These are phyloP conservation scores for Nemania sp. DNA, from an alignment of 2,329 filamentous ascomycete species.

Conservation along the genomic window DNA sequence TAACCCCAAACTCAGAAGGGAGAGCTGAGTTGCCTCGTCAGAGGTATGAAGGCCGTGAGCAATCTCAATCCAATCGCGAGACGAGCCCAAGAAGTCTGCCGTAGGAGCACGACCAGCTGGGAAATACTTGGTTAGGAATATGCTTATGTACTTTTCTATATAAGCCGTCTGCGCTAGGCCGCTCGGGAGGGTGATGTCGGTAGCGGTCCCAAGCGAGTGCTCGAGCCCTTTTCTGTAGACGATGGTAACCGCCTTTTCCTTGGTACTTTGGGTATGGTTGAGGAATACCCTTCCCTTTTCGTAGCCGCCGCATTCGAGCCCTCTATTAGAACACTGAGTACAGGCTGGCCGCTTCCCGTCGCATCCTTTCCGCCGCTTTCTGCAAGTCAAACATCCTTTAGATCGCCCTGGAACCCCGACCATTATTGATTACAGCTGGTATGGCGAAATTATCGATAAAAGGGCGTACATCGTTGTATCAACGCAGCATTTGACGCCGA, in stretches of 20 bases:
- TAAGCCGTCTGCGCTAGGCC: conserved; percentile 33
- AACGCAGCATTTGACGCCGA: no score
- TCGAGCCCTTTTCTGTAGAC: conserved; percentile 30
- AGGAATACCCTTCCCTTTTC: conserved; percentile 37
- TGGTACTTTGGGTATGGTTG: conserved; percentile 34
- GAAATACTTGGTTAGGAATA: conserved; percentile 37
- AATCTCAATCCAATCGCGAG: conserved; percentile 35
- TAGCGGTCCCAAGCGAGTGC: neutral
- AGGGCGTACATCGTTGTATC: neutral
- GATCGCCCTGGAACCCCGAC: conserved; percentile 41
- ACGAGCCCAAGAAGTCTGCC: conserved; percentile 4
- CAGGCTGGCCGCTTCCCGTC: conserved; percentile 34
- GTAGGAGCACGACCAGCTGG: conserved; percentile 14
- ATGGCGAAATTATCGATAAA: neutral
- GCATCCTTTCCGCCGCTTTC: conserved; percentile 39
- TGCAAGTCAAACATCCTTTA: conserved; percentile 39
- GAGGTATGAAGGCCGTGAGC: conserved; percentile 34
- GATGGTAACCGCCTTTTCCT: conserved; percentile 19
- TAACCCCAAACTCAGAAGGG: conserved; percentile 35
- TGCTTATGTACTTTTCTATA: conserved; percentile 38
- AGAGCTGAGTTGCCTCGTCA: conserved; percentile 26
- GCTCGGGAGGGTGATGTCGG: conserved; percentile 26
- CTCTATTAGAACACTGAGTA: conserved; percentile 33
- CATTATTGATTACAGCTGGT: conserved; percentile 22
- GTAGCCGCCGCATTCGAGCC: conserved; percentile 39